These are phyloP conservation scores for Raphanus sativus DNA, from an alignment of 345 rosid genomes.

Conservation along the genomic window DNA sequence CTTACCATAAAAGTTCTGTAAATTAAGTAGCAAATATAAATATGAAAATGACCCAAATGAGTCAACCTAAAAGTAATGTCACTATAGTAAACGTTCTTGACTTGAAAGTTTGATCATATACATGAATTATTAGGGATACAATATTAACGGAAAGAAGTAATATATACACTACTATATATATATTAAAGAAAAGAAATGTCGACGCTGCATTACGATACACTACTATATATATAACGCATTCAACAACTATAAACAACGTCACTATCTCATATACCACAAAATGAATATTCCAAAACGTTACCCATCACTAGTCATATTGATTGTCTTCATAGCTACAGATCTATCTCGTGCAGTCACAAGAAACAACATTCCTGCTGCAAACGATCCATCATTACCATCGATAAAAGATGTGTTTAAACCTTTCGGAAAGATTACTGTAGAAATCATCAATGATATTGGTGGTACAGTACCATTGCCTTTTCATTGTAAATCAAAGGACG, in stretches of 20 bases:
- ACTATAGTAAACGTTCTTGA: not conserved
- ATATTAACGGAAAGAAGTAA: not conserved
- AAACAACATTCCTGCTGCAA: not conserved
- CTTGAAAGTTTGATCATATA: not conserved
- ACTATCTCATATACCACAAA: not conserved
- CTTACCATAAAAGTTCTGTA: not conserved
- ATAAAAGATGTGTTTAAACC: not conserved
- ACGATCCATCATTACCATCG: slow-evolving; percentile 11
- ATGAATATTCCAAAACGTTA: slow-evolving; percentile 9
- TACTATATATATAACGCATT: not conserved
- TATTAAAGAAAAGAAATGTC: not conserved
- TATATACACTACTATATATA: not conserved
- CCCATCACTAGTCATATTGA: not conserved
- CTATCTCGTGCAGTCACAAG: not conserved
- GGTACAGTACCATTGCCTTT: not conserved
- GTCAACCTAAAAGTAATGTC: not conserved
- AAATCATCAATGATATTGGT: slow-evolving; percentile 24
- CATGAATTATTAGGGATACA: not conserved
- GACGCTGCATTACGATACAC: not conserved
- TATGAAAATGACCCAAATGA: not conserved
- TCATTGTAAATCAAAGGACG: slow-evolving; percentile 29
- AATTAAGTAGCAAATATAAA: not conserved
- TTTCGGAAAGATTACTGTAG: not conserved
- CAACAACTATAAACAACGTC: not conserved
- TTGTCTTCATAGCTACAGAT: slow-evolving; percentile 11